These are phyloP conservation scores for Mycena olivaceomarginata DNA, from an alignment of 768 basidiomycete genomes.

Conservation along the genomic window DNA sequence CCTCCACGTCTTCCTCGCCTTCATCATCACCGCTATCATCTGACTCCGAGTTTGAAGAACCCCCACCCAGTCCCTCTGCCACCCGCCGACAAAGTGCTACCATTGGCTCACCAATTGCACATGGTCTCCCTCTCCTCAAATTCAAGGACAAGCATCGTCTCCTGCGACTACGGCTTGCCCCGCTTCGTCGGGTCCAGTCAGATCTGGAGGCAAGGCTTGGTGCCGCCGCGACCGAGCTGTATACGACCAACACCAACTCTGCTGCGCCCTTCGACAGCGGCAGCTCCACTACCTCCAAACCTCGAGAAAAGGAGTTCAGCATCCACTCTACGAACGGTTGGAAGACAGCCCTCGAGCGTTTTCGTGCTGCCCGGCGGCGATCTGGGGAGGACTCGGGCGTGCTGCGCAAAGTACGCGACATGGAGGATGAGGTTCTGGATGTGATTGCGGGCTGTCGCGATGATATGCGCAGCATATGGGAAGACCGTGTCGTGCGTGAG, in stretches of 20 bases:
- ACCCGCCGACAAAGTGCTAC: constrained; percentile 44
- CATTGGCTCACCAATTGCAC: constrained; percentile 1
- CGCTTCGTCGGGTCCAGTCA: constrained; percentile 73
- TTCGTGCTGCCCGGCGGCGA: constrained; percentile 62
- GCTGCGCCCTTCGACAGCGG: constrained; percentile 63
- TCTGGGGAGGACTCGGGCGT: constrained; percentile 42
- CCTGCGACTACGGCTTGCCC: constrained; percentile 74
- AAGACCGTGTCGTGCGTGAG: constrained; percentile 77
- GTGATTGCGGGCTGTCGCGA: constrained; percentile 77
- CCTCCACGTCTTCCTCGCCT: constrained; percentile 44
- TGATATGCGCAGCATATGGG: constrained; percentile 83
- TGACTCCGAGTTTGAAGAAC: constrained; percentile 61
- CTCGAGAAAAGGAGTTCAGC: constrained; percentile 65
- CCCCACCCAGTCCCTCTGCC: constrained; percentile 50
- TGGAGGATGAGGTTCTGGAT: constrained; percentile 74
- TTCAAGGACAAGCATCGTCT: constrained; percentile 80
- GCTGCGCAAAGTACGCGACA: constrained; percentile 58
- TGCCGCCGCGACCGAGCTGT: constrained; percentile 72
- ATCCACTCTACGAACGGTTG: constrained; percentile 80
- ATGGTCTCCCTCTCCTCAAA: constrained; percentile 50
- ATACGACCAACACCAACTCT: constrained; percentile 60
- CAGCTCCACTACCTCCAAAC: constrained; percentile 50
- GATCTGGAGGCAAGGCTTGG: constrained; percentile 79
- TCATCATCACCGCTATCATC: constrained; percentile 48
- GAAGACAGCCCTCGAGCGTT: constrained; percentile 77